Base-by-base conservation (phyloP, 306 rosid genomes). In the Calophaca sinica region DNA sequence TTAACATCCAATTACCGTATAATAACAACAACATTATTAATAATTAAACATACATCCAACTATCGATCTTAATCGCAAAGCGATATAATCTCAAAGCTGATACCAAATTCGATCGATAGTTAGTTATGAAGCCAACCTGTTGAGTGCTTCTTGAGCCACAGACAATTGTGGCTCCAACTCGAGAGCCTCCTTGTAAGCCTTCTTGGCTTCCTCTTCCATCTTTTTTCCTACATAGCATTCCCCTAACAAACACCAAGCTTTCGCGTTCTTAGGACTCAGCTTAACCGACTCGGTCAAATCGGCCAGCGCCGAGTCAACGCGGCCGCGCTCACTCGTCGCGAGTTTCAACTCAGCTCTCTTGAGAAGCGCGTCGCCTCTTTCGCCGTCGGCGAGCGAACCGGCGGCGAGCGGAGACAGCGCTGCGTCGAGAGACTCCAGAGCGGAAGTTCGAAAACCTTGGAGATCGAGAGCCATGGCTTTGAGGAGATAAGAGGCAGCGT, bases 401-500 rank as follows among this genome's bases (percentile, higher is more conserved):
- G 62, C 81, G 12, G 89, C 84, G 39, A 91, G 87, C 2, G 97
- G 97, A 2, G 98, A 93, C 28, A 93, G 82, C 31, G 98, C 96
- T 15, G 82, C 72, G 48, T 91, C 94, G 11, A 91, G 63, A 12
- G 98, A 81, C 38, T 93, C 96, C 7, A 94, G 90, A 0, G 97
- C 98, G 44, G 96, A 91, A 72, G 89, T 66, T 55, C 86, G 82
- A 75, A 84, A 91, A 5, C 96, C 98, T 70, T 89, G 98, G 14
- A 83, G 68, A 10, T 91, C 94, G 60, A 93, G 92, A 48, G 81
- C 91, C 51, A 91, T 51, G 33, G 96, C 83, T 49, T 91, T 91
- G 51, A 93, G 89, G 9, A 93, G 85, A 90, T 93, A 90, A 8
- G 93, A 75, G 1, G 98, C 98, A 2, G 94, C 97, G 80, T 93